phyloP scores from a whole-genome alignment of 2,329 filamentous ascomycete species.

The Ascosphaera apis region DNA sequence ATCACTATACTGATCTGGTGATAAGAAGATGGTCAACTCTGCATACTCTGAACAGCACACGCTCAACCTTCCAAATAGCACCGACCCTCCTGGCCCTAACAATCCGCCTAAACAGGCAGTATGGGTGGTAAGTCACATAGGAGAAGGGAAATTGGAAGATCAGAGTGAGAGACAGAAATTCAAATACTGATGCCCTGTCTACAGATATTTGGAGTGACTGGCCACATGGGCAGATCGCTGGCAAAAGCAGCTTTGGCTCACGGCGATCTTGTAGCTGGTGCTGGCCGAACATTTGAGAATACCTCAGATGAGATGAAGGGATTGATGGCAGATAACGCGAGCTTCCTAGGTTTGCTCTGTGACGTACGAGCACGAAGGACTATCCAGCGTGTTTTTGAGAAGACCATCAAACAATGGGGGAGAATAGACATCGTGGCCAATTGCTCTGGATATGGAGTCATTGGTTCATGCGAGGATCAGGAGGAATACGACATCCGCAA shows the following conservation, averaged over 20 bases:
- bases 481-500: constrained; percentile 85
- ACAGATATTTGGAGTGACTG: constrained; percentile 84
- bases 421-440: constrained; percentile 77
- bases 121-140: constrained; percentile 49
- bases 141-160: constrained; percentile 1
- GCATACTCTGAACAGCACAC: no score
- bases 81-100: constrained; percentile 54
- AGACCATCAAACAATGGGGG: constrained; percentile 50
- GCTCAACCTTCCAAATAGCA: constrained; percentile 53
- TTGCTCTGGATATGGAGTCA: constrained; percentile 86
- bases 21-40: no score
- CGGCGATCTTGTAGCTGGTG: constrained; percentile 64
- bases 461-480: constrained; percentile 89
- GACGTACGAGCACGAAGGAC: constrained; percentile 69
- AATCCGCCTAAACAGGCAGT: constrained; percentile 52
- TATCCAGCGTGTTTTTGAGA: constrained; percentile 47
- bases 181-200: no score
- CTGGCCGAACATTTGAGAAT: constrained; percentile 64
- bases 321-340: constrained; percentile 35
- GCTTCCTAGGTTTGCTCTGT: constrained; percentile 59
- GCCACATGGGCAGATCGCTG: constrained; percentile 81
- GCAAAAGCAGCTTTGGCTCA: constrained; percentile 61
- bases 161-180: no score
- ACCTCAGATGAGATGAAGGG: constrained; percentile 46
- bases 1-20: no score